phyloP scores from a whole-genome alignment of 2,329 filamentous ascomycete genomes.

The Colletotrichum lindemuthianum region DNA sequence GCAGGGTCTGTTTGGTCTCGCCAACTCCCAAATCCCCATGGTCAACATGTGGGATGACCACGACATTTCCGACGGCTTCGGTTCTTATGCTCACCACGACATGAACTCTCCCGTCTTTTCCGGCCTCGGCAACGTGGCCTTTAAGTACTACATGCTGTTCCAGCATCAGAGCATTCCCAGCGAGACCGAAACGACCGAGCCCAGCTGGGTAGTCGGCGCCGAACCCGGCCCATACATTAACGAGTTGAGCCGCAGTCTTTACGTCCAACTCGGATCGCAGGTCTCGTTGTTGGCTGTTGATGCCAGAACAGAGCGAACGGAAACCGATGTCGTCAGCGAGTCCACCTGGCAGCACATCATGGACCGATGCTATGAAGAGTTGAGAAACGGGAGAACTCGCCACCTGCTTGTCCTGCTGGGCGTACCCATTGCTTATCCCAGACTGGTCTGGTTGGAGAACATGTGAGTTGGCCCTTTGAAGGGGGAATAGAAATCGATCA shows the following conservation, averaged over 20 bases:
- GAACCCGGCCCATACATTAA: slow-evolving; percentile 89
- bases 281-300: slow-evolving; percentile 89
- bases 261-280: slow-evolving; percentile 82
- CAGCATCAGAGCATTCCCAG: slow-evolving; percentile 90
- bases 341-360: slow-evolving; percentile 89
- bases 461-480: slow-evolving; percentile 59
- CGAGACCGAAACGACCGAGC: slow-evolving; percentile 85
- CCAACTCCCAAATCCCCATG: slow-evolving; percentile 95
- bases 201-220: slow-evolving; percentile 88
- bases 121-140: slow-evolving; percentile 89
- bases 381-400: slow-evolving; percentile 84
- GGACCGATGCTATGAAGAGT: slow-evolving; percentile 83
- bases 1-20: slow-evolving; percentile 91
- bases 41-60: slow-evolving; percentile 98
- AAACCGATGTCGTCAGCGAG: slow-evolving; percentile 81
- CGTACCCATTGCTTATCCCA: slow-evolving; percentile 84
- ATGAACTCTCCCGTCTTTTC: slow-evolving; percentile 92
- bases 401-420: slow-evolving; percentile 90
- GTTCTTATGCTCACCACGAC: slow-evolving; percentile 90
- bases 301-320: slow-evolving; percentile 88
- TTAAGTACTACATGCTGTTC: slow-evolving; percentile 99
- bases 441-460: slow-evolving; percentile 76
- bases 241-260: slow-evolving; percentile 85
- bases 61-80: slow-evolving; percentile 90
- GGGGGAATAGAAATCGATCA: slow-evolving; percentile 32